Evolutionary conservation across 2,329 filamentous ascomycete species (phyloP).

Genomic region (Penicillium olsonii): DNA sequence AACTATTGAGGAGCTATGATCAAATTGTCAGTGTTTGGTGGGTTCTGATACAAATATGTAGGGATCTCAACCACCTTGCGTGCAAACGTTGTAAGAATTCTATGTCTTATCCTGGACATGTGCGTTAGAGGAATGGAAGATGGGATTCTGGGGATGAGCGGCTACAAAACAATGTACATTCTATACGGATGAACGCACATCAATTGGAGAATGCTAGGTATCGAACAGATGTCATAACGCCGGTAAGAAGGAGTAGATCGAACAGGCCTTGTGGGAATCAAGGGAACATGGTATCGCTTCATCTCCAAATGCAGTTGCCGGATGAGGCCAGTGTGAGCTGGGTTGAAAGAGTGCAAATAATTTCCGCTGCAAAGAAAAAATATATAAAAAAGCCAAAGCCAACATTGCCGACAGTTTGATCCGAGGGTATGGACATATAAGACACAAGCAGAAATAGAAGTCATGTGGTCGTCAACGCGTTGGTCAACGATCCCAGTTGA

Average conservation of each 20-base stretch:
- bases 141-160: not conserved
- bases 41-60: slow-evolving; percentile 6
- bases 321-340: slow-evolving; percentile 7
- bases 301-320: slow-evolving; percentile 18
- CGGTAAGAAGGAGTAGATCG: slow-evolving; percentile 18
- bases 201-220: slow-evolving; percentile 20
- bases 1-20: slow-evolving; percentile 10
- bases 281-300: too few species aligned
- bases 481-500: not conserved
- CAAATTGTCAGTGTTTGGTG: not conserved
- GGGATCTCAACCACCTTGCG: slow-evolving; percentile 9
- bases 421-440: not conserved
- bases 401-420: slow-evolving; percentile 10
- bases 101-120: slow-evolving; percentile 21
- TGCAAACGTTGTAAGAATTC: slow-evolving; percentile 9
- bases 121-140: not conserved
- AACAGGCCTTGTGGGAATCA: slow-evolving; percentile 18
- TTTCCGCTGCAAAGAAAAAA: not conserved
- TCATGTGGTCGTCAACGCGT: not conserved
- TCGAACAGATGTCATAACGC: slow-evolving; percentile 22
- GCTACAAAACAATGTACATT: not conserved
- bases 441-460: not conserved
- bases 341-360: not conserved
- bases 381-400: too few species aligned
- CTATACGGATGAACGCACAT: not conserved